Conservation (phyloP, 352 stramenopile species). For the Pythium chondricola region DNA sequence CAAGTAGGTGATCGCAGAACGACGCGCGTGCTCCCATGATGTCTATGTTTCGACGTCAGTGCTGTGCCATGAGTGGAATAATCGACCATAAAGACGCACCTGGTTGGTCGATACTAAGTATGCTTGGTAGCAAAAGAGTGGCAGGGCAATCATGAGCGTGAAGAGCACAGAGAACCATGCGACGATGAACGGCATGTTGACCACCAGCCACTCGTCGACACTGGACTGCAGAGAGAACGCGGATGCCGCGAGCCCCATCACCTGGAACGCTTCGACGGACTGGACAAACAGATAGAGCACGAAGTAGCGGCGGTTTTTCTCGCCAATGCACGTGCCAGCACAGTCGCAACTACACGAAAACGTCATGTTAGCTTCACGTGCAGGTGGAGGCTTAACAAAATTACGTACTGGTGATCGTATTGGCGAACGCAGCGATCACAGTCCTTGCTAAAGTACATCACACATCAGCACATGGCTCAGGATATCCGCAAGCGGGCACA, state of each 20-base stretch:
- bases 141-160: slow-evolving; percentile 45
- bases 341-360: slow-evolving; percentile 54
- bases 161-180: slow-evolving; percentile 55
- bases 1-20: slow-evolving; percentile 70
- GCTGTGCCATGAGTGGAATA: no score
- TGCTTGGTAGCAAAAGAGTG: slow-evolving; percentile 59
- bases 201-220: slow-evolving; percentile 68
- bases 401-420: slow-evolving; percentile 74
- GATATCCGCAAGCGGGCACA: neutral
- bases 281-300: slow-evolving; percentile 60
- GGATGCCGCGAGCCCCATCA: slow-evolving; percentile 42
- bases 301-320: slow-evolving; percentile 63
- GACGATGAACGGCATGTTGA: slow-evolving; percentile 59
- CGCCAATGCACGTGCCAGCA: slow-evolving; percentile 64
- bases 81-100: no score
- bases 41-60: no score
- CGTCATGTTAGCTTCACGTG: neutral
- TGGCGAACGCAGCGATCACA: slow-evolving; percentile 64
- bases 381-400: no score
- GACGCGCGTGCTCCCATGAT: slow-evolving; percentile 69
- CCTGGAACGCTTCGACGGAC: slow-evolving; percentile 35
- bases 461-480: neutral
- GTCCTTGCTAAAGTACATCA: slow-evolving; percentile 42
- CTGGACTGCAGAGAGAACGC: slow-evolving; percentile 48
- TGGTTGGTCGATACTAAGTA: slow-evolving; percentile 73